Evolutionary conservation across 208 protist genomes (phyloP).

Genomic region (Leishmania aethiopica): DNA sequence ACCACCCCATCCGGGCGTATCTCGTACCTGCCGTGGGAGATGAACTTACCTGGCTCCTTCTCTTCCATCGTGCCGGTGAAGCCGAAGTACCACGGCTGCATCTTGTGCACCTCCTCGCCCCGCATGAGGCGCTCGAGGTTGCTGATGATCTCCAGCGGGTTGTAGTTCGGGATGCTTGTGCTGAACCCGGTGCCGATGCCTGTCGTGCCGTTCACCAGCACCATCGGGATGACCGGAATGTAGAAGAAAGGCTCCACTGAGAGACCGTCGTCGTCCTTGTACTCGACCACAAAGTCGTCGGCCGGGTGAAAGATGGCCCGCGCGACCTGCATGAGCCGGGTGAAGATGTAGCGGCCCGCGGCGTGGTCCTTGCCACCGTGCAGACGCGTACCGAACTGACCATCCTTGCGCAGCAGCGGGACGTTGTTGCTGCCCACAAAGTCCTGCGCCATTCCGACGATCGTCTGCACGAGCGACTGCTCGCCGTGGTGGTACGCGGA

Average conservation of each 20-base stretch:
- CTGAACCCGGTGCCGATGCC: slow-evolving; percentile 99
- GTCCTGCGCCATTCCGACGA: slow-evolving; percentile 99
- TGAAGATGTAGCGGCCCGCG: slow-evolving; percentile 99
- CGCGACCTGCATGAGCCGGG: slow-evolving; percentile 94
- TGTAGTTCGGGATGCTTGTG: slow-evolving; percentile 98
- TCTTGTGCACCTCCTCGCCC: slow-evolving; percentile 76
- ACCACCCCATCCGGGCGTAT: slow-evolving; percentile 88
- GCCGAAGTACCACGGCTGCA: slow-evolving; percentile 98
- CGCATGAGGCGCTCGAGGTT: slow-evolving; percentile 88
- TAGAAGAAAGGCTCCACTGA: slow-evolving; percentile 99
- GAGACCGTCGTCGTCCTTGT: slow-evolving; percentile 99
- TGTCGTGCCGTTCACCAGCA: slow-evolving; percentile 98
- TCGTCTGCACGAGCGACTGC: slow-evolving; percentile 96
- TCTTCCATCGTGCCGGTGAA: slow-evolving; percentile 93
- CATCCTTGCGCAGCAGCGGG: slow-evolving; percentile 97
- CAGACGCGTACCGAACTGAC: slow-evolving; percentile 99
- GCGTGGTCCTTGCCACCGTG: slow-evolving; percentile 99
- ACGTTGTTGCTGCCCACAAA: slow-evolving; percentile 99
- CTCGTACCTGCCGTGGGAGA: slow-evolving; percentile 62
- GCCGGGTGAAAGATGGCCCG: slow-evolving; percentile 95
- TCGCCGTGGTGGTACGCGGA: slow-evolving; percentile 99
- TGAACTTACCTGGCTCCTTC: slow-evolving; percentile 83
- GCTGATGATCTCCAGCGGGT: slow-evolving; percentile 97
- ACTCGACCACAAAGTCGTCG: slow-evolving; percentile 98
- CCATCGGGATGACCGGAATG: slow-evolving; percentile 99